Evolutionary conservation across 768 basidiomycete species (phyloP), one percentile per base, ranked within the genome.

Genomic region (Pleurotus djamor): DNA sequence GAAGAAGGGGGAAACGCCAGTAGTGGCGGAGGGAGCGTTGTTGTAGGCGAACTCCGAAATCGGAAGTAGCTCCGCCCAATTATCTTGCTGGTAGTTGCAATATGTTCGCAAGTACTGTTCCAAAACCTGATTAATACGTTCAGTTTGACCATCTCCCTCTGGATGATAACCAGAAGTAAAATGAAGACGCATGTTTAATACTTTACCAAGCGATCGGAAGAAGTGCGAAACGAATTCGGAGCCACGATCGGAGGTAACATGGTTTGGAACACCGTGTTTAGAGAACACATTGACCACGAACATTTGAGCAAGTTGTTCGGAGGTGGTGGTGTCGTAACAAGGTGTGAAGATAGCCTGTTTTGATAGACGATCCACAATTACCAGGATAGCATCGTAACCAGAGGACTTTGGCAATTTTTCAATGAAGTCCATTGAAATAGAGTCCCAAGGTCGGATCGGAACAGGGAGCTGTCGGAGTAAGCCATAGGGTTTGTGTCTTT

Each of bases 141-240:
- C 35, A 9, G 36, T 75, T 17, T 67, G 71, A 52, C 72, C 69
- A 55, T 80, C 73, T 3, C 75, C 74, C 62, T 81, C 70, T 0
- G 78, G 79, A 48, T 82, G 81, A 59, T 75, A 81, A 0, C 75
- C 74, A 0, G 77, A 78, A 2, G 72, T 76, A 3, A 65, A 65
- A 57, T 9, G 64, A 32, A 36, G 38, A 56, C 51, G 64, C 9
- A 48, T 48, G 9, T 16, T 16, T 6, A 48, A 6, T 8, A 48
- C 9, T 8, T 14, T 14, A 16, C 47, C 9, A 16, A 48, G 17
- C 5, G 47, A 8, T 21, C 5, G 6, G 7, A 14, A 48, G 47
- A 48, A 48, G 7, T 48, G 9, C 9, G 47, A 48, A 16, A 48
- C 47, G 17, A 48, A 48, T 6, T 9, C 47, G 17, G 36, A 41